phyloP scores from a whole-genome alignment of 139 green algal species.

The Coccomyxa sp. region DNA sequence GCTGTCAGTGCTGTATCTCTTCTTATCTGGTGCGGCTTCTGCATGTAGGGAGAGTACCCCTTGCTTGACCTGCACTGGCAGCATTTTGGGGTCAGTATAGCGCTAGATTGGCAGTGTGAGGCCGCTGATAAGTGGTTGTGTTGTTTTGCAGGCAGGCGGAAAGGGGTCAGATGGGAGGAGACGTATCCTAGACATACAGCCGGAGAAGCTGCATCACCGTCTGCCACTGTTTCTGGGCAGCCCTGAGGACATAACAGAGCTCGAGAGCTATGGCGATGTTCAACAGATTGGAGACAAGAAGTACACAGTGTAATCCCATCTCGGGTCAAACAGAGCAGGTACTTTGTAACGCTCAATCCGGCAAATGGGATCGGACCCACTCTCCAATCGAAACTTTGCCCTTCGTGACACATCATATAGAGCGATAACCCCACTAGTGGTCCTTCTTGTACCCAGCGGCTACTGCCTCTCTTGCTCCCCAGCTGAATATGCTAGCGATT shows the following conservation, averaged over 20 bases:
- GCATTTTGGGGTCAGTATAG: too few relatives aligned
- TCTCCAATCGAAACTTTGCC: too few relatives aligned
- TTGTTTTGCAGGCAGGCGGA: constrained; percentile 40
- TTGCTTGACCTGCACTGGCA: background rate
- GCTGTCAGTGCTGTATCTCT: background rate
- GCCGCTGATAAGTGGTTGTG: too few relatives aligned
- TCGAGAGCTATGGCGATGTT: constrained; percentile 60
- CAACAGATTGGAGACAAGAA: constrained; percentile 36
- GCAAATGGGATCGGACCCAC: too few relatives aligned
- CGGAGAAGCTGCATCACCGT: constrained; percentile 64
- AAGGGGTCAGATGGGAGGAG: constrained; percentile 45
- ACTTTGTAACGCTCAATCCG: too few relatives aligned
- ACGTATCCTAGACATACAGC: constrained; percentile 56
- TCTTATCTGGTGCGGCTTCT: background rate
- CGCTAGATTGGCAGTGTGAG: too few relatives aligned
- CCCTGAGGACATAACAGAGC: constrained; percentile 59
- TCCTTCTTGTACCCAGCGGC: too few relatives aligned
- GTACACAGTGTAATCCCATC: constrained; percentile 41
- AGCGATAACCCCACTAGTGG: too few relatives aligned
- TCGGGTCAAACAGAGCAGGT: too few relatives aligned
- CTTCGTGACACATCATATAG: too few relatives aligned
- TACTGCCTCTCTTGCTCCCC: too few relatives aligned
- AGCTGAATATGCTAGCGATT: too few relatives aligned
- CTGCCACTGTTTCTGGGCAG: constrained; percentile 73
- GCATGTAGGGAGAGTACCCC: background rate